Base-by-base conservation (phyloP, 2,329 filamentous ascomycete genomes). In the Xylariaceae sp. region DNA sequence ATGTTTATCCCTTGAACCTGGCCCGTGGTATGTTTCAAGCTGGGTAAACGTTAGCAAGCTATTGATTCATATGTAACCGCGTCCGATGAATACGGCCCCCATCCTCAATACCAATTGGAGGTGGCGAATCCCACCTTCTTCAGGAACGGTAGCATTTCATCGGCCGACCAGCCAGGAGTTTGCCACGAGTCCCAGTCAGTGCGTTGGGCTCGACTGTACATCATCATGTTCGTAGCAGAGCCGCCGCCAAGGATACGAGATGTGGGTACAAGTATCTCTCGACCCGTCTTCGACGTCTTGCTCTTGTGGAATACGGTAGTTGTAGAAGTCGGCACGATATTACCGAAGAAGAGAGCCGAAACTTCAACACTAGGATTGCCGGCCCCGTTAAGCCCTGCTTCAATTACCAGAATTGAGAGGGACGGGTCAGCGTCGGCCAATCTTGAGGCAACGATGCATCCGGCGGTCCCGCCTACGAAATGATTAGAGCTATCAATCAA, bases 1-100 rank as follows among this genome's bases (percentile, higher is more conserved):
- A 58, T 86, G 83, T 2, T 70, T 55, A 6, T 69, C 68, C 44
- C 71, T 63, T 6, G 72, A 62, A 47, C 72, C 77, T 28, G 69
- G 62, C 5, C 76, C 74, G 56, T 80, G 75, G 50, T 80, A 84
- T 0, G 79, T 84, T 64, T 85, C 82, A 11, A 83, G 65, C 73
- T 75, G 46, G 13, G 16, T 9, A 13, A 2, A 4, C 28, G 22
- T 9, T 28, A 33, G 13, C 2, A 16, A 6, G n/a, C n/a, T n/a
- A n/a, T n/a, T n/a, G n/a, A n/a, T n/a, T n/a, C n/a, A n/a, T n/a
- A n/a, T n/a, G n/a, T n/a, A n/a, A n/a, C n/a, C n/a, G n/a, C n/a
- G n/a, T n/a, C n/a, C n/a, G n/a, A n/a, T n/a, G n/a, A n/a, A 11
- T 9, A 13, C 13, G 12, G 39, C 10, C 10, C 10, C 33, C 10